Conservation (phyloP, 768 basidiomycete species). For the Boletellus ananas region DNA sequence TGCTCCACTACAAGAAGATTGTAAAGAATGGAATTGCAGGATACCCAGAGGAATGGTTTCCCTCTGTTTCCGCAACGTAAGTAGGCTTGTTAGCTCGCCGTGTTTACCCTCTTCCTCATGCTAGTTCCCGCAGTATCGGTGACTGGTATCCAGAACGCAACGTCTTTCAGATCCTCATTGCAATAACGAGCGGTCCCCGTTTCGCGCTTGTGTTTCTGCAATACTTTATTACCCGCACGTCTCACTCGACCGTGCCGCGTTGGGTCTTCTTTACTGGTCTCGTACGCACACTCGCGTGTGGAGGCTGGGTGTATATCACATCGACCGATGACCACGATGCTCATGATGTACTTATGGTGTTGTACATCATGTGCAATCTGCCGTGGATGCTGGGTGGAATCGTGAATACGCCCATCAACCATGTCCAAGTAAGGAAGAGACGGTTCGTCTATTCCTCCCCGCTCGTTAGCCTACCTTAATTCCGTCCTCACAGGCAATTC, state of each 20-base stretch:
- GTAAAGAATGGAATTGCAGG: slow-evolving; percentile 81
- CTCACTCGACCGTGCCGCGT: slow-evolving; percentile 41
- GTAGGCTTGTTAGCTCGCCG: slow-evolving; percentile 21
- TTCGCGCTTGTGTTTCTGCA: slow-evolving; percentile 62
- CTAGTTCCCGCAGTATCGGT: slow-evolving; percentile 58
- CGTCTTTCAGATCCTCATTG: slow-evolving; percentile 84
- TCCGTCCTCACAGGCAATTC: slow-evolving; percentile 38
- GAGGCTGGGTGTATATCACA: slow-evolving; percentile 91
- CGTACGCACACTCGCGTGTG: slow-evolving; percentile 74
- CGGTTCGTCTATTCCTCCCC: slow-evolving; percentile 40
- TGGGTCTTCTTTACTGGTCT: slow-evolving; percentile 60
- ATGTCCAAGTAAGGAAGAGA: slow-evolving; percentile 41
- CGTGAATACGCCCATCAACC: slow-evolving; percentile 44
- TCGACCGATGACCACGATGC: slow-evolving; percentile 77
- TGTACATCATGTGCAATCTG: slow-evolving; percentile 77
- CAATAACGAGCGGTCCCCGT: slow-evolving; percentile 80
- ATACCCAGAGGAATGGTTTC: slow-evolving; percentile 88
- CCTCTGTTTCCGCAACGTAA: slow-evolving; percentile 82
- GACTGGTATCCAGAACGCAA: slow-evolving; percentile 89
- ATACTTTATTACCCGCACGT: slow-evolving; percentile 52
- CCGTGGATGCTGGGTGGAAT: slow-evolving; percentile 87
- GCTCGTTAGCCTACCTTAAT: neutral
- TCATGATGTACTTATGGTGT: slow-evolving; percentile 87
- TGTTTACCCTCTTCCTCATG: neutral
- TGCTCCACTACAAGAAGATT: slow-evolving; percentile 77